These are phyloP conservation scores for Prunus persica DNA, from an alignment of 306 rosid genomes.

Conservation along the genomic window DNA sequence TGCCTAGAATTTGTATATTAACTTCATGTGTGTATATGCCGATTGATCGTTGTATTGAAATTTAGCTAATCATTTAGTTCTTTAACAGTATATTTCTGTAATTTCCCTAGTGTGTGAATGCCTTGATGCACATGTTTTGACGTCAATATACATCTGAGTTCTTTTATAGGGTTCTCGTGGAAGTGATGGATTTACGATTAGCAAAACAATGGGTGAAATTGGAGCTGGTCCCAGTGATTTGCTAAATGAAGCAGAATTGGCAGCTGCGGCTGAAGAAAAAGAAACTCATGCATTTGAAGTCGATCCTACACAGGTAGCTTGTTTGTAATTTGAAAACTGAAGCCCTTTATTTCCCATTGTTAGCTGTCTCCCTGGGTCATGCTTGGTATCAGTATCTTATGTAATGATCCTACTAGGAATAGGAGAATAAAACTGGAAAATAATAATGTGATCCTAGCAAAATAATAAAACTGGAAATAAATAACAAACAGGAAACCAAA, in stretches of 20 bases:
- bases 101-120: neutral
- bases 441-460: too few species aligned
- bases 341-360: neutral
- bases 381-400: neutral
- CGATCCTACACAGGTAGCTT: conserved; percentile 73
- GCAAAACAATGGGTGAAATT: conserved; percentile 83
- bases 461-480: too few species aligned
- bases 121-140: neutral
- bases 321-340: conserved; percentile 11
- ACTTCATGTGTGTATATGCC: neutral
- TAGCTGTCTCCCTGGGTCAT: neutral
- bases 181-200: conserved; percentile 71
- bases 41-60: neutral
- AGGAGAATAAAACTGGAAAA: too few species aligned
- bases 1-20: neutral
- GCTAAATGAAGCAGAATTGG: conserved; percentile 81
- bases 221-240: conserved; percentile 62
- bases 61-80: neutral
- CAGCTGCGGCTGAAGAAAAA: conserved; percentile 88
- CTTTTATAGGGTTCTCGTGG: conserved; percentile 50
- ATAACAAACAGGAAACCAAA: too few species aligned
- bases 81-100: neutral
- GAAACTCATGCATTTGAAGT: conserved; percentile 86
- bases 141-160: neutral
- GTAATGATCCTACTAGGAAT: too few species aligned